Conservation (phyloP, 2,329 filamentous ascomycete genomes). For the Aureobasidium sp. region DNA sequence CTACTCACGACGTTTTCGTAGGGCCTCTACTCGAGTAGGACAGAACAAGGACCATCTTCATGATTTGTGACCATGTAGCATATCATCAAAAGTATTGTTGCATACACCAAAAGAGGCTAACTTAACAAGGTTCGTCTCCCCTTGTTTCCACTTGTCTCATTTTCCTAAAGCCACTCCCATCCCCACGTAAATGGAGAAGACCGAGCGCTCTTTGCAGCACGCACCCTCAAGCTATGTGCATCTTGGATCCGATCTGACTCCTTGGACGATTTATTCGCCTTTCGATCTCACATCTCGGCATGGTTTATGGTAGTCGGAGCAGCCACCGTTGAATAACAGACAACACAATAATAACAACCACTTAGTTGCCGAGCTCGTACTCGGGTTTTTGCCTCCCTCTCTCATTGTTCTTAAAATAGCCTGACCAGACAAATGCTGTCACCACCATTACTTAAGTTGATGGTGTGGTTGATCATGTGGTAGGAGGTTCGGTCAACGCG, state of each 20-base stretch:
- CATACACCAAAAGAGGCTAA: not conserved
- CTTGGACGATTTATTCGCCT: not conserved
- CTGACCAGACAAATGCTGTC: not conserved
- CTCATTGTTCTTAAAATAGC: not conserved
- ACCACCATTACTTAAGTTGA: not conserved
- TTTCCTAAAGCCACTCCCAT: not conserved
- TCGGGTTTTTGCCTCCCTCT: not conserved
- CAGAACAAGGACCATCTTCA: not conserved
- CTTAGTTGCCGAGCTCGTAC: not conserved
- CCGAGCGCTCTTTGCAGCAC: not conserved
- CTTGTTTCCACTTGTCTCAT: not conserved
- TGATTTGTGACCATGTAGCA: too few species aligned
- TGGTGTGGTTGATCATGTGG: not conserved
- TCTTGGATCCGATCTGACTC: not conserved
- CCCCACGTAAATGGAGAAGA: not conserved
- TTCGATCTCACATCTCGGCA: not conserved
- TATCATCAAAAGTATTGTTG: not conserved
- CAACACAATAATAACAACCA: not conserved
- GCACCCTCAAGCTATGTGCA: not conserved
- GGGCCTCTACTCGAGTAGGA: too few species aligned
- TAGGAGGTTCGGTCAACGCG: not conserved
- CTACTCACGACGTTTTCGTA: not conserved
- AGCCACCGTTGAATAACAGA: not conserved
- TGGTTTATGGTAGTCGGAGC: slow-evolving; percentile 1
- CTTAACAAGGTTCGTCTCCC: not conserved